These are phyloP conservation scores for Talaromyces pinophilus DNA, from an alignment of 2,329 filamentous ascomycete genomes.

Conservation along the genomic window DNA sequence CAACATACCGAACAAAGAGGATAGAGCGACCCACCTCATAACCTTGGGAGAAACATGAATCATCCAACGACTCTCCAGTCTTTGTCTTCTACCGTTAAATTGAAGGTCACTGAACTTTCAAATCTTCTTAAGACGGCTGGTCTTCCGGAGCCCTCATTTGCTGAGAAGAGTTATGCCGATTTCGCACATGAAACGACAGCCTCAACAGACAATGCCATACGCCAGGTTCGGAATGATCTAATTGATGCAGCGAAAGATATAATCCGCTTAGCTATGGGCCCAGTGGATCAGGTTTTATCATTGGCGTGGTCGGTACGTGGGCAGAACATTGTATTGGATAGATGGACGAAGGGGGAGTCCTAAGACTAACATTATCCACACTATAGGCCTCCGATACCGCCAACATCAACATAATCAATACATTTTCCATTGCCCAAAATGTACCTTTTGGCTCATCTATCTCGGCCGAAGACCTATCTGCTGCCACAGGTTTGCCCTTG, in stretches of 20 bases:
- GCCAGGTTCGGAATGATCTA: not conserved
- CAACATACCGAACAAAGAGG: not conserved
- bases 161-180: not conserved
- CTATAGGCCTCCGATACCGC: constrained; percentile 10
- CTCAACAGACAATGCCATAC: not conserved
- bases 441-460: constrained; percentile 10
- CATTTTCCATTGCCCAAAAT: constrained; percentile 7
- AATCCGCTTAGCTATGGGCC: not conserved
- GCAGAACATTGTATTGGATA: not conserved
- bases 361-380: not conserved
- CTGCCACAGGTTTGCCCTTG: not conserved
- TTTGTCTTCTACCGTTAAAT: not conserved
- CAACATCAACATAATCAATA: constrained; percentile 2
- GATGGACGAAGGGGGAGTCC: not conserved
- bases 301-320: not conserved
- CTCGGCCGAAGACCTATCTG: not conserved
- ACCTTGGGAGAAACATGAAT: not conserved
- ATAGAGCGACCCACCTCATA: not conserved
- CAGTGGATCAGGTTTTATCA: not conserved
- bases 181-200: not conserved
- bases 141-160: not conserved
- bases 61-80: not conserved
- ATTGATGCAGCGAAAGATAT: not conserved
- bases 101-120: not conserved
- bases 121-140: not conserved